Evolutionary conservation across 2,329 filamentous ascomycete genomes (phyloP), one percentile per base, ranked within the genome.

Genomic region (Neofusicoccum kwambonambiense): DNA sequence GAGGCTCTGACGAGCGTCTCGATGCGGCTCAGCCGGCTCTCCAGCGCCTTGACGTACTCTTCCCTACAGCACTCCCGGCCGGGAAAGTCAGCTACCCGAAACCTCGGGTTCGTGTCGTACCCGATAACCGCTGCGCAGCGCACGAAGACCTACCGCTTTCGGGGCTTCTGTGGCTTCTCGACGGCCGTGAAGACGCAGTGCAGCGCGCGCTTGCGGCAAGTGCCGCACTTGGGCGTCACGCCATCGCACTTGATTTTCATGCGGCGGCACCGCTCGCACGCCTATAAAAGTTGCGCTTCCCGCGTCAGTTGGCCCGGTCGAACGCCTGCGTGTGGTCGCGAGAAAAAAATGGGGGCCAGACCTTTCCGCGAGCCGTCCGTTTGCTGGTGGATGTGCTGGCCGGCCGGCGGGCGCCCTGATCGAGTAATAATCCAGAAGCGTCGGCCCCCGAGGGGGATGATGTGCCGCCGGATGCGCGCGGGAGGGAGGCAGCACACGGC

Each of bases 161-260:
- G 15, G 11, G 42, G 56, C 17, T 47, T 60, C 56, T 47, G 56
- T 12, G 56, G 42, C 42, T 47, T 60, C n/a, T 60, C 56, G 12
- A 47, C 56, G 22, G 12, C 15, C 27, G 41, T 45, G 31, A 60
- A 60, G 56, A 47, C 42, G 42, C 56, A 60, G 4, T 47, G 11
- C 27, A 60, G 56, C 19, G 56, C 27, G 39, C 56, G 56, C 11
- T 47, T 60, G 56, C 56, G 56, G 42, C 56, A 60, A 47, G 56
- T 60, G n/a, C 31, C 56, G n/a, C 56, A 60, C 9, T 11, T 22
- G 8, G 56, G 56, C 19, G 56, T 47, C 31, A 12, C 41, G 42
- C 56, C 56, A 22, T 60, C 56, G 56, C 56, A 60, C 47, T 60
- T 60, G 27, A 60, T 60, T n/a, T 60, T 60, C 56, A 60, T 60